These are phyloP conservation scores for Syzygium syzygioides DNA, from an alignment of 441 rosid species.

Conservation along the genomic window DNA sequence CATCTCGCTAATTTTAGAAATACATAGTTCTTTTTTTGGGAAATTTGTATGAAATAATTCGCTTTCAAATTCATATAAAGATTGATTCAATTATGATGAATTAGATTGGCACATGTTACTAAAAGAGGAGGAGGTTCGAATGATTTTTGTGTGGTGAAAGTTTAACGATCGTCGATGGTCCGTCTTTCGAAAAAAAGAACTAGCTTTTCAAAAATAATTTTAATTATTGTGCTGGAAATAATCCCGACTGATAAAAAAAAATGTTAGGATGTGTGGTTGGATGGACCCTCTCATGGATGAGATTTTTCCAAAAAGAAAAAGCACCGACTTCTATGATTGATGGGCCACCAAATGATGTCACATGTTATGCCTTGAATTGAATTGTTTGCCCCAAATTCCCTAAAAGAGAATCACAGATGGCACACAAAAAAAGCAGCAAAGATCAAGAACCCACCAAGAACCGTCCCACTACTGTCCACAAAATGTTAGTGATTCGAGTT, in stretches of 20 bases:
- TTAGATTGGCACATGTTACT: background rate
- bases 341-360: background rate
- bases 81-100: background rate
- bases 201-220: background rate
- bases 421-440: background rate
- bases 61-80: background rate
- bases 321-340: background rate
- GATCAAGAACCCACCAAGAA: background rate
- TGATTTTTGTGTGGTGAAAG: background rate
- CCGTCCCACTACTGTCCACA: background rate
- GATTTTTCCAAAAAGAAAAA: background rate
- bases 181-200: background rate
- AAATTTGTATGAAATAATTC: background rate
- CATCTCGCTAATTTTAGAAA: background rate
- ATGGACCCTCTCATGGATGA: background rate
- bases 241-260: background rate
- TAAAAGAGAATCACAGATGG: background rate
- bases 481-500: background rate
- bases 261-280: background rate
- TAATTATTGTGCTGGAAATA: background rate
- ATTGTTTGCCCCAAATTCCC: background rate
- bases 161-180: background rate
- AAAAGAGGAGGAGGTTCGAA: background rate
- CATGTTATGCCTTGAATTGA: background rate
- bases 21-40: background rate